Evolutionary conservation across 495 filamentous ascomycete species (phyloP), one percentile per base, ranked within the genome.

Genomic region (Penicillium goetzii): DNA sequence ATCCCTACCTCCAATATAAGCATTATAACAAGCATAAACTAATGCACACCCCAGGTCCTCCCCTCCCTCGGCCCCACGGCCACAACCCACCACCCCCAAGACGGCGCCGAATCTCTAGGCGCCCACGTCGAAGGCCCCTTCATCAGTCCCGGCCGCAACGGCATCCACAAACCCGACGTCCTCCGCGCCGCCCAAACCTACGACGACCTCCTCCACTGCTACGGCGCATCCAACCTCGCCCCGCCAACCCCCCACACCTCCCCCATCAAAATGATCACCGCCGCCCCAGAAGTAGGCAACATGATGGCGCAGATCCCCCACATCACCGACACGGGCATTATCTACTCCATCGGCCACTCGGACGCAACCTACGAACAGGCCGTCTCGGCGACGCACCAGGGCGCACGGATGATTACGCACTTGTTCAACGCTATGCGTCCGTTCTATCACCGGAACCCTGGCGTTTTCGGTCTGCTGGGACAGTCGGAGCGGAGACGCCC

Each of bases 381-480:
- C 2, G 81, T 85, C 1, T 74, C 75, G 4, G 90, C 90, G 15
- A 84, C 92, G 1, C 72, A 76, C n/a, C 74, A 83, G 23, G 92
- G 92, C 47, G 90, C 89, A 2, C 91, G 81, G 32, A 93, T 92
- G 90, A 86, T 96, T 36, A 96, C 92, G 1, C 92, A 96, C 69
- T 81, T 96, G 2, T 96, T 95, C 82, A 96, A 96, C 70, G 92
- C 91, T 17, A 96, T 96, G 91, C 84, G 86, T 6, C 90, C 90
- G 17, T 86, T 94, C 9, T 90, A 92, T 72, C 91, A 94, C 79
- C 88, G 92, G 40, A 89, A 93, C 72, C 91, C 92, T 0, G 91
- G 92, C 45, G 84, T 94, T 65, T 93, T 94, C 70, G 92, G 92
- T 23, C 80, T 93, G 0, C 76, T 96, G 58, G 77, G 85, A 7